Percentiles rank a stretch among this genome's conserved stretches.
phyloP scores from a whole-genome alignment of 1,284 basidiomycete genomes.

The Melampsora americana region DNA sequence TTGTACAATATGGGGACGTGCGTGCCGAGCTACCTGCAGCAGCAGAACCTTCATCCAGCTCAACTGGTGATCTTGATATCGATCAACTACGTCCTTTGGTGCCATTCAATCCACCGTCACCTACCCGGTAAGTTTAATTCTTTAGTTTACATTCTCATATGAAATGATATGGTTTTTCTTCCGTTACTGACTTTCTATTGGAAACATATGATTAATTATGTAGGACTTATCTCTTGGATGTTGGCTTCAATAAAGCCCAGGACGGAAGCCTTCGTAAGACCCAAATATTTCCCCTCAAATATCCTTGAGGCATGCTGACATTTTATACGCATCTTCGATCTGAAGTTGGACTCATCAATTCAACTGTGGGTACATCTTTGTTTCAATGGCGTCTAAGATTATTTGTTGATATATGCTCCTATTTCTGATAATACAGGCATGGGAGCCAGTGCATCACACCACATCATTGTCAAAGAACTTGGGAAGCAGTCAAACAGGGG shows the following conservation, averaged over 20 bases:
- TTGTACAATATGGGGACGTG: conserved; percentile 33
- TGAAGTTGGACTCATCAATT: conserved; percentile 12
- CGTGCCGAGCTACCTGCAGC: conserved; percentile 17
- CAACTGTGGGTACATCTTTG: conserved; percentile 1
- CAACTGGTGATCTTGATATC: conserved; percentile 4
- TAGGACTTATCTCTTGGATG: conserved; percentile 39
- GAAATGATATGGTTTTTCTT: too few species aligned
- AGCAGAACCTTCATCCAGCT: background rate
- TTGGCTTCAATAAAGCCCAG: conserved; percentile 14
- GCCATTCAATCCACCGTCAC: conserved; percentile 20
- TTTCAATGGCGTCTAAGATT: background rate
- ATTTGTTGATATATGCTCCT: background rate
- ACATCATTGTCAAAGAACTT: conserved; percentile 29
- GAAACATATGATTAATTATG: too few species aligned
- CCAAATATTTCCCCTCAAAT: background rate
- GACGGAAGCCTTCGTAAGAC: conserved; percentile 34
- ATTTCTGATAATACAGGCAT: conserved; percentile 6
- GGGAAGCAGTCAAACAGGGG: conserved; percentile 18
- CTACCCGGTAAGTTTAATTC: conserved; percentile 29
- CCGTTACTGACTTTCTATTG: too few species aligned
- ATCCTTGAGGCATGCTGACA: background rate
- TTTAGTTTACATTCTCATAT: background rate
- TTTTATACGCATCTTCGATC: background rate
- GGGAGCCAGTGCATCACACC: conserved; percentile 33
- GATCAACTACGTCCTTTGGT: conserved; percentile 24